Base-by-base conservation (phyloP, 2,329 filamentous ascomycete genomes). In the Trichophyton rubrum region DNA sequence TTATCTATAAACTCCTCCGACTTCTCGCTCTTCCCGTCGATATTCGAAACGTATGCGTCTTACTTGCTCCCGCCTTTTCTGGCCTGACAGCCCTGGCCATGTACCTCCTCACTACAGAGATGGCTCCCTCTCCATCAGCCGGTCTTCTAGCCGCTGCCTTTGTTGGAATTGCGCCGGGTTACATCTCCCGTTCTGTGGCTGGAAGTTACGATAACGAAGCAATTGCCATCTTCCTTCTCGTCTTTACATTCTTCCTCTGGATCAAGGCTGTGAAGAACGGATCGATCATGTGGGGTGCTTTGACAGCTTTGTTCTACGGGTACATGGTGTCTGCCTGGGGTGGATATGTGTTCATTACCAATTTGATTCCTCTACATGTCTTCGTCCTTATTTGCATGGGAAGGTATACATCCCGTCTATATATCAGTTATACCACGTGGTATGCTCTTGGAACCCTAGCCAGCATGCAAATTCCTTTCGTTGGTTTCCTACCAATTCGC, bases 311-410 rank as follows among this genome's bases (percentile, higher is more conserved):
- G 60, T 97, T 95, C 78, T 99, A 99, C 76, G 93, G 93, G 71
- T 99, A 99, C 84, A 99, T 99, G 93, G 93, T 99, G 65, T 93
- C 92, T 56, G 95, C 95, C 17, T 99, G 93, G 93, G 93, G 93
- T 81, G 93, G 93, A 71, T 99, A 99, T 75, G 93, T 96, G 70
- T 99, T 99, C 83, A 99, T 99, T 72, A 99, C 95, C 63, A 96
- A 95, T 74, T 79, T 99, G 76, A 85, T 99, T 62, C 93, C 93
- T 41, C 83, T 99, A 67, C 93, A 99, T 75, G 86, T 89, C 6
- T 91, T 99, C 68, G 90, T 96, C 55, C 81, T 99, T 67, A 87
- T 99, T 70, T 89, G 88, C 77, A 99, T 99, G 92, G 95, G 95
- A 58, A 82, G 93, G 62, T 99, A 95, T 77, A 97, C 91, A 79